Percentiles rank a stretch among this genome's conserved stretches.
Evolutionary conservation across 2,329 filamentous ascomycete species (phyloP).

Genomic region (Fusarium albidum): DNA sequence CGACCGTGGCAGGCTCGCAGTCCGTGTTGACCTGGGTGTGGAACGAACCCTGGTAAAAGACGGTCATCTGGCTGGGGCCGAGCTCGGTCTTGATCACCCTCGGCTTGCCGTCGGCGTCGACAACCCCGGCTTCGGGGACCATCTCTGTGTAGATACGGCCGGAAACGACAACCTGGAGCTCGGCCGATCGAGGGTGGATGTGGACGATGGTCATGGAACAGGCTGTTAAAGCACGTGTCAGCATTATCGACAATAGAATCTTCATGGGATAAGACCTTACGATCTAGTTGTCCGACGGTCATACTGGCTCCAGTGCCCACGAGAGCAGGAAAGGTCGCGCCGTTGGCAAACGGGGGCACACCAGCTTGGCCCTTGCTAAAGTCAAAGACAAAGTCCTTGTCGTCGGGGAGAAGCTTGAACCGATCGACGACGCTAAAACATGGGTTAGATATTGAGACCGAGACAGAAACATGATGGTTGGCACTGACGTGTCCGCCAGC

Average conservation of each 20-base stretch:
- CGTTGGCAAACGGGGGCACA: slow-evolving; percentile 56
- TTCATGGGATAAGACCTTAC: slow-evolving; percentile 14
- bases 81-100: slow-evolving; percentile 54
- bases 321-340: slow-evolving; percentile 64
- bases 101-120: slow-evolving; percentile 43
- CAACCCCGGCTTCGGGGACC: slow-evolving; percentile 58
- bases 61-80: slow-evolving; percentile 54
- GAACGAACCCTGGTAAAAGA: slow-evolving; percentile 62
- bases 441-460: slow-evolving; percentile 4
- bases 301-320: slow-evolving; percentile 59
- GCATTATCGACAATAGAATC: rapidly evolving
- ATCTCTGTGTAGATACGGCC: slow-evolving; percentile 60
- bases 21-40: slow-evolving; percentile 66
- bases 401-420: slow-evolving; percentile 52
- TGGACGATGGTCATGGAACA: slow-evolving; percentile 66
- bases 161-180: slow-evolving; percentile 60
- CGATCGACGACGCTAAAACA: slow-evolving; percentile 49
- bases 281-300: slow-evolving; percentile 58
- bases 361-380: slow-evolving; percentile 46
- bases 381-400: slow-evolving; percentile 58
- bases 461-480: not conserved
- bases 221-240: slow-evolving; percentile 37
- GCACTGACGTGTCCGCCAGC: slow-evolving; percentile 48
- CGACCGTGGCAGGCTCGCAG: slow-evolving; percentile 57
- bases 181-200: slow-evolving; percentile 60